These are phyloP conservation scores for Choiromyces venosus DNA, from an alignment of 495 filamentous ascomycete genomes.

Conservation along the genomic window DNA sequence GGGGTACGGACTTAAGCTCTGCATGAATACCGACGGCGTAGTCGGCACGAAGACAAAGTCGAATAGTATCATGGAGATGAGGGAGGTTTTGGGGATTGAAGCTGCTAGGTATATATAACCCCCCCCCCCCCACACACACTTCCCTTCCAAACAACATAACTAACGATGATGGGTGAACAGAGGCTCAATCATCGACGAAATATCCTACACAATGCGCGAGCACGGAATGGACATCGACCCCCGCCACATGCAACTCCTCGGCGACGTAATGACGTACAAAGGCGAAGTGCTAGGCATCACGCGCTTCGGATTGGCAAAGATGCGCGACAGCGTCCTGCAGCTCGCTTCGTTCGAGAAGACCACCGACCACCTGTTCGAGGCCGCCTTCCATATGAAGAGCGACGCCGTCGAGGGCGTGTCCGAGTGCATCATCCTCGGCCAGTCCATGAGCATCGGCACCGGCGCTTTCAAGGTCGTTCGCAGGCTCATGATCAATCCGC, in stretches of 20 bases:
- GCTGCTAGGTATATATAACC: conserved; percentile 54
- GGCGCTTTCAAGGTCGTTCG: conserved; percentile 85
- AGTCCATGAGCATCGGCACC: conserved; percentile 83
- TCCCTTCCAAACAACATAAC: background rate
- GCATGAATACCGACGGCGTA: conserved; percentile 88
- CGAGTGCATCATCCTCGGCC: conserved; percentile 98
- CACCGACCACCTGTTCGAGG: conserved; percentile 94
- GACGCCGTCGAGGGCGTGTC: conserved; percentile 88
- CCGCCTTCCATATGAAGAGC: conserved; percentile 79
- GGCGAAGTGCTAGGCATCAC: conserved; percentile 97
- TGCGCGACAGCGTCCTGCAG: conserved; percentile 90
- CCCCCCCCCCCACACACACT: background rate
- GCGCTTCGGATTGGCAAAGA: conserved; percentile 91
- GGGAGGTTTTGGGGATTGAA: conserved; percentile 93
- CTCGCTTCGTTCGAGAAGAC: conserved; percentile 98
- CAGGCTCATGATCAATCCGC: conserved; percentile 60
- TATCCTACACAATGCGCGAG: conserved; percentile 41
- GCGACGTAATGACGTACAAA: conserved; percentile 99
- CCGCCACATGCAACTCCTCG: conserved; percentile 94
- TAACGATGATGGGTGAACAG: conserved; percentile 12
- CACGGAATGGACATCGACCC: conserved; percentile 86
- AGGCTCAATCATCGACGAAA: conserved; percentile 40
- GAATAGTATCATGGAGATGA: conserved; percentile 87
- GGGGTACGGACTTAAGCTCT: conserved; percentile 81
- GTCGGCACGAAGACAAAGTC: conserved; percentile 64